Base-by-base conservation (phyloP, 2,329 filamentous ascomycete genomes). In the Cercospora brassicicola region DNA sequence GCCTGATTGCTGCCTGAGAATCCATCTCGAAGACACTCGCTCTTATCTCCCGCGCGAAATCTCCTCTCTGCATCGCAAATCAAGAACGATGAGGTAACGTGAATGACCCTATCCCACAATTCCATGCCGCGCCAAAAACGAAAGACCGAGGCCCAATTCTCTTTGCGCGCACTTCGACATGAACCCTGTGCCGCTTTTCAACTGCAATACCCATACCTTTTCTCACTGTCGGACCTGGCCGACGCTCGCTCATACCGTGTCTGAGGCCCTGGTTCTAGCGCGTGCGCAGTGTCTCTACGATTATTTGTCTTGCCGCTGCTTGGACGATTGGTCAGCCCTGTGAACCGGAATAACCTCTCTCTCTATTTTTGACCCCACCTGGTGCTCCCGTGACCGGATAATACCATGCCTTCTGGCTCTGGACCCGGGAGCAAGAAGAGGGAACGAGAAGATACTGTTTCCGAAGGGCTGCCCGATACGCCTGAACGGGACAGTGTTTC, bases 361-460 rank as follows among this genome's bases (percentile, higher is more conserved):
- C 36, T 53, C 48, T 53, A 53, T 53, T 30, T 30, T 42, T 33
- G 48, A 48, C 65, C 56, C 64, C 39, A 62, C 18, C 42, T 57
- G 51, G n/a, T 53, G 15, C 36, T 53, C 39, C 56, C 36, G 31
- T 42, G 56, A 62, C 61, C 61, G 11, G 48, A 36, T 18, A 15
- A 36, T 18, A 20, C 60, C n/a, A 67, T 67, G 65, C 60, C 65
- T 33, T 26, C 61, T 64, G 61, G 61, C 61, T 26, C 61, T 26
- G 45, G 45, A 28, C 15, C 11, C 53, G 53, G 53, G 53, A 56
- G 53, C 18, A 73, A 69, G 67, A 73, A 71, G 62, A 68, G 71
- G 45, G 71, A 71, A 13, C 65, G 67, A 56, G 69, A 71, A 18
- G 53, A 57, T 30, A 65, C 61, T 23, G 55, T 31, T n/a, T 56